These are phyloP conservation scores for Malassezia obtusa DNA, from an alignment of 1,284 basidiomycete species.

Conservation along the genomic window DNA sequence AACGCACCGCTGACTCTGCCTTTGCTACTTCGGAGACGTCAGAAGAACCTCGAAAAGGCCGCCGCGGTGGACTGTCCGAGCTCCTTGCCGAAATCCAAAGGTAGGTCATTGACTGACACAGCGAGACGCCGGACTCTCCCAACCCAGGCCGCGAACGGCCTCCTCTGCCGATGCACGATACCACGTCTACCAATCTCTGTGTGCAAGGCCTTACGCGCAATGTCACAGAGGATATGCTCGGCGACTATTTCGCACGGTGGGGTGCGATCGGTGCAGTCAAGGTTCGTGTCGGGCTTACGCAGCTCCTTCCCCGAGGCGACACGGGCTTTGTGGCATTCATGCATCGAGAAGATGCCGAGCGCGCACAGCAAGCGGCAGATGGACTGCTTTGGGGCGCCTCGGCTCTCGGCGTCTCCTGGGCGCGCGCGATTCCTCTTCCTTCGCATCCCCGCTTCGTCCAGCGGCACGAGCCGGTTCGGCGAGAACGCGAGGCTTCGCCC, in stretches of 20 bases:
- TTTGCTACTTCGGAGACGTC: no score
- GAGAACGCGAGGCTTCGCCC: neutral
- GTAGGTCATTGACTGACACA: constrained; percentile 38
- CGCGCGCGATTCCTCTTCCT: constrained; percentile 77
- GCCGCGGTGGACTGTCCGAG: neutral
- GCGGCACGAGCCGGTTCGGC: neutral
- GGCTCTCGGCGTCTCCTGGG: constrained; percentile 79
- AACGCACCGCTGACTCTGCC: no score
- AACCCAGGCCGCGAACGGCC: no score
- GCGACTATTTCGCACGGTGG: constrained; percentile 65
- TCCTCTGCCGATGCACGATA: neutral
- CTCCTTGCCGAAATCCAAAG: neutral
- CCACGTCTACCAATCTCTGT: constrained; percentile 66
- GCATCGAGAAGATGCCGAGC: constrained; percentile 79
- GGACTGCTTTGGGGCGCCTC: constrained; percentile 84
- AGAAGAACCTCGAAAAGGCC: no score
- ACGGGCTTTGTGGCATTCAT: constrained; percentile 94
- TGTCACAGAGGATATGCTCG: constrained; percentile 71
- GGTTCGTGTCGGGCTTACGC: constrained; percentile 43
- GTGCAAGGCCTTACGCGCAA: constrained; percentile 70
- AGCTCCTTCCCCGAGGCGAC: constrained; percentile 60
- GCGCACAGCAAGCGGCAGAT: constrained; percentile 72
- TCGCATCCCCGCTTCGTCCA: neutral
- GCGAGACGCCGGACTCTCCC: no score
- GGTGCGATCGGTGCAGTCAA: constrained; percentile 54